A percentile compares a stretch with the other conserved stretches of the same genome.
phyloP scores from a whole-genome alignment of 768 basidiomycete genomes.

The Hypholoma sublateritium region DNA sequence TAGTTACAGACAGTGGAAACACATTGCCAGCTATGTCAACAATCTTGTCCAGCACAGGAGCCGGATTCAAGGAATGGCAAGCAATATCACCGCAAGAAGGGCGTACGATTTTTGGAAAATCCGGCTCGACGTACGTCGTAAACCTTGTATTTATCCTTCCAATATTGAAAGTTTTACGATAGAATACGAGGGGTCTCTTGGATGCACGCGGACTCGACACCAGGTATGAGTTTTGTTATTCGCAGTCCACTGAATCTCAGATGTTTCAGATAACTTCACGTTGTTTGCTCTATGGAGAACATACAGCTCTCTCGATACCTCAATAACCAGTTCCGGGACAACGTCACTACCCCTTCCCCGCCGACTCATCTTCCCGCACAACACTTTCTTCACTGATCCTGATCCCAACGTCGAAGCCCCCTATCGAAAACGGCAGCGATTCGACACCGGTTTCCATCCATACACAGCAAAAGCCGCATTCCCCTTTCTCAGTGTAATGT shows the following conservation, averaged over 20 bases:
- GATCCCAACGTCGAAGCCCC: conserved; percentile 33
- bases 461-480: conserved; percentile 73
- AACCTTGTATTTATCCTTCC: neutral
- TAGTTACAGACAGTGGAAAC: conserved; percentile 67
- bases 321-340: conserved; percentile 33
- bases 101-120: conserved; percentile 43
- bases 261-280: conserved; percentile 59
- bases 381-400: conserved; percentile 56
- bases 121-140: conserved; percentile 50
- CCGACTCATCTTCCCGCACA: conserved; percentile 74
- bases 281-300: conserved; percentile 77
- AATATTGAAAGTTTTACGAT: neutral
- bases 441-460: conserved; percentile 69
- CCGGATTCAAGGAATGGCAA: conserved; percentile 53
- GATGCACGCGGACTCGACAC: conserved; percentile 53
- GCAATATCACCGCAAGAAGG: conserved; percentile 54
- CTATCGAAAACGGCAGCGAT: conserved; percentile 43
- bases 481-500: conserved; percentile 66
- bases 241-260: conserved; percentile 3
- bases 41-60: conserved; percentile 46
- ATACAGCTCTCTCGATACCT: conserved; percentile 60
- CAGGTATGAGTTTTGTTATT: conserved; percentile 39
- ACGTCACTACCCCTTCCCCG: conserved; percentile 56
- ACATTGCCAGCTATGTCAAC: conserved; percentile 57
- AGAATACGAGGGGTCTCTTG: conserved; percentile 73